A percentile compares a stretch with the other conserved stretches of the same genome.
These are phyloP conservation scores for Haplosporangium sp. DNA, from an alignment of 371 early-diverging fungal genomes.

Conservation along the genomic window DNA sequence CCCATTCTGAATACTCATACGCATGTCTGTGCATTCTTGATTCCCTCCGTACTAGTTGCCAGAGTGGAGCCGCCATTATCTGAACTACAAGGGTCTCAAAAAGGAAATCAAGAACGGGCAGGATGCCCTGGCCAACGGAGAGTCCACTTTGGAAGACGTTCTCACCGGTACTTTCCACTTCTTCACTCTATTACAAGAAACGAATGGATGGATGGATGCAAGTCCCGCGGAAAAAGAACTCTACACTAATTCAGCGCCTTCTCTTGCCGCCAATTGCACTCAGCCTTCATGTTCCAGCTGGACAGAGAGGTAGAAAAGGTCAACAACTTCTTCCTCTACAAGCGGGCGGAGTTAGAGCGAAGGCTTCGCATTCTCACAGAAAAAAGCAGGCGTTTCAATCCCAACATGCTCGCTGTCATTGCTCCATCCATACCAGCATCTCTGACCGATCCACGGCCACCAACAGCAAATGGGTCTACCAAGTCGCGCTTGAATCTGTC, in stretches of 20 bases:
- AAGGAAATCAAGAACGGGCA: conserved; percentile 70
- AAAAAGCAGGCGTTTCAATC: conserved; percentile 57
- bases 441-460: neutral
- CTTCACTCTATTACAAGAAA: neutral
- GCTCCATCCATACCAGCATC: neutral
- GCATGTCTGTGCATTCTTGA: neutral
- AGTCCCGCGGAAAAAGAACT: neutral
- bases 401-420: conserved; percentile 1
- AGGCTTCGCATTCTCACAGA: conserved; percentile 71
- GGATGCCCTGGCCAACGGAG: conserved; percentile 46
- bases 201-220: neutral
- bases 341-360: conserved; percentile 69
- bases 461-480: neutral
- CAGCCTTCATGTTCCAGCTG: conserved; percentile 71
- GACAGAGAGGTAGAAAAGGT: conserved; percentile 79
- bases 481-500: conserved; percentile 29
- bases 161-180: conserved; percentile 53
- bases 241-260: neutral
- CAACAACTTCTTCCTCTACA: conserved; percentile 71
- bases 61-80: conserved; percentile 77
- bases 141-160: conserved; percentile 46
- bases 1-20: neutral
- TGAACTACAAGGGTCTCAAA: conserved; percentile 76
- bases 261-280: neutral
- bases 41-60: conserved; percentile 52